Percentiles rank a stretch among this genome's conserved stretches.
Evolutionary conservation across 805 yeast genomes (phyloP).

Genomic region (Teunomyces tritomae): DNA sequence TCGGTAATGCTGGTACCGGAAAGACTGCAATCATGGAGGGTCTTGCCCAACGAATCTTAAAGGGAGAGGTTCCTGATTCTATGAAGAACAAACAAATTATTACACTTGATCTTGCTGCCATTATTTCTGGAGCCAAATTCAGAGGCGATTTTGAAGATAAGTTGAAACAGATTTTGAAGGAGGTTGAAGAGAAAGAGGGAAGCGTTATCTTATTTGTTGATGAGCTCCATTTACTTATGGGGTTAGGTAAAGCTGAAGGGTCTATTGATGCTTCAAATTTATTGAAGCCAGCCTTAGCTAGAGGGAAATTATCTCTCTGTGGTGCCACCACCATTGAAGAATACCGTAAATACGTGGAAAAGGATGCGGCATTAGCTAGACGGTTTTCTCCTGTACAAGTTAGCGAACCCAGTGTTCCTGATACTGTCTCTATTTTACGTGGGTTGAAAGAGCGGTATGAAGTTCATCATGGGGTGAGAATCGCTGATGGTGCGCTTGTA

Average conservation of each 20-base stretch:
- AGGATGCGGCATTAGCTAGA: slow-evolving; percentile 93
- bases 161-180: slow-evolving; percentile 74
- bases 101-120: slow-evolving; percentile 81
- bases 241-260: slow-evolving; percentile 91
- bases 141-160: slow-evolving; percentile 96
- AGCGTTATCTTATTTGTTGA: slow-evolving; percentile 81
- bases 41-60: slow-evolving; percentile 85
- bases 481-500: slow-evolving; percentile 87
- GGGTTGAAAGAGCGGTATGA: slow-evolving; percentile 94
- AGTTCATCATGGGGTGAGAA: slow-evolving; percentile 96
- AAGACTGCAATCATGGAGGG: slow-evolving; percentile 97
- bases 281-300: slow-evolving; percentile 88
- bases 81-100: slow-evolving; percentile 83
- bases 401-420: slow-evolving; percentile 86
- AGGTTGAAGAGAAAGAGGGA: slow-evolving; percentile 76
- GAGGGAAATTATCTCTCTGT: slow-evolving; percentile 89
- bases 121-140: slow-evolving; percentile 92
- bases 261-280: slow-evolving; percentile 93
- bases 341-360: slow-evolving; percentile 87
- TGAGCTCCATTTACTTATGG: slow-evolving; percentile 85
- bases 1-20: slow-evolving; percentile 98
- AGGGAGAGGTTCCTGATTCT: slow-evolving; percentile 92
- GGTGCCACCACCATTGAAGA: slow-evolving; percentile 97
- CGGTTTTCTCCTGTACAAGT: slow-evolving; percentile 87
- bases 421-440: slow-evolving; percentile 85